Conservation (phyloP, 768 basidiomycete genomes). For the Chalciporus chontae region DNA sequence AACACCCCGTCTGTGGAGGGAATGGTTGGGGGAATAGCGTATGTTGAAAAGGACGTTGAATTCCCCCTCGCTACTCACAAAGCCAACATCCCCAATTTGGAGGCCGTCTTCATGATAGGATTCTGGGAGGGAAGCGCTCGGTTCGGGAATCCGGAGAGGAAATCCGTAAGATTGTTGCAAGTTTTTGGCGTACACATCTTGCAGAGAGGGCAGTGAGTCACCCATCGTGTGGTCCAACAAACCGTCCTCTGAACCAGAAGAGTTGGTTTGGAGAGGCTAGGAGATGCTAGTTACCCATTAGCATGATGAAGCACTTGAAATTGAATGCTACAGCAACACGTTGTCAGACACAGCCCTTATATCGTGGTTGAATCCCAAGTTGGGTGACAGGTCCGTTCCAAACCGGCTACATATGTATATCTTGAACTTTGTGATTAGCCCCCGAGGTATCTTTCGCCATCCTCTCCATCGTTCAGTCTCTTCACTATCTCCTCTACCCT, state of each 20-base stretch:
- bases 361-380: too few species aligned
- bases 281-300: too few species aligned
- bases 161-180: conserved; percentile 20
- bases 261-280: too few species aligned
- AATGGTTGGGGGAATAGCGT: conserved; percentile 23
- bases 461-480: not conserved
- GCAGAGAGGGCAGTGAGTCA: not conserved
- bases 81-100: conserved; percentile 34
- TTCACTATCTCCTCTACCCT: conserved; percentile 9
- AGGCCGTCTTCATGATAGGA: conserved; percentile 24
- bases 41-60: conserved; percentile 35
- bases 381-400: too few species aligned
- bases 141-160: conserved; percentile 31
- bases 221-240: too few species aligned
- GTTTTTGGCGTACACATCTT: conserved; percentile 11
- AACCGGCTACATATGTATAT: too few species aligned
- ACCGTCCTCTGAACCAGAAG: too few species aligned
- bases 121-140: conserved; percentile 16
- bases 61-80: conserved; percentile 20
- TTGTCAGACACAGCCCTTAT: too few species aligned
- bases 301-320: too few species aligned
- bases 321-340: too few species aligned
- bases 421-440: not conserved
- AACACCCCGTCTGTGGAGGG: conserved; percentile 23
- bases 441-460: conserved; percentile 30